Conservation (phyloP, 2,329 filamentous ascomycete species). For the Cladosporium cucumerinum region DNA sequence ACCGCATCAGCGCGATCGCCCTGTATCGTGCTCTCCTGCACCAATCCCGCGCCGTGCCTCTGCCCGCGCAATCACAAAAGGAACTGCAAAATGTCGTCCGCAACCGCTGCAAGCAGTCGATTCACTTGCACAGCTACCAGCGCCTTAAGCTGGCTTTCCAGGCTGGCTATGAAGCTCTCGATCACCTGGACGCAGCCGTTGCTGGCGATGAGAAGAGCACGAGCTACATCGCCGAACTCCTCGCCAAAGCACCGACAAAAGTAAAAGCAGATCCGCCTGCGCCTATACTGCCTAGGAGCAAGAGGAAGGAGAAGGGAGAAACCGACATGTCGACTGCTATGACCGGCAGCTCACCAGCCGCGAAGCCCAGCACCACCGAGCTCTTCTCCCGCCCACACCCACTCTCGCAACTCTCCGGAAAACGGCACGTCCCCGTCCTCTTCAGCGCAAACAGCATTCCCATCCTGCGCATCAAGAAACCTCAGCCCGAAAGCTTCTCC, state of each 20-base stretch:
- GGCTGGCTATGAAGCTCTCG: slow-evolving; percentile 61
- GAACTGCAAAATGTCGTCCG: slow-evolving; percentile 58
- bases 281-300: slow-evolving; percentile 15
- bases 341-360: not conserved
- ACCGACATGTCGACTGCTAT: not conserved
- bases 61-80: slow-evolving; percentile 28
- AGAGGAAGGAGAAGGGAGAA: slow-evolving; percentile 3
- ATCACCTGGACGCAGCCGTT: slow-evolving; percentile 43
- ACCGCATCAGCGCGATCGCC: slow-evolving; percentile 60
- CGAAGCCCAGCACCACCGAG: not conserved
- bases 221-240: slow-evolving; percentile 27
- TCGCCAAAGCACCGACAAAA: slow-evolving; percentile 25
- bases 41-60: slow-evolving; percentile 41
- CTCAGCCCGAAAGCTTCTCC: slow-evolving; percentile 60
- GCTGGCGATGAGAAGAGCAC: slow-evolving; percentile 32
- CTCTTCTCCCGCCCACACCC: slow-evolving; percentile 30
- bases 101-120: slow-evolving; percentile 61
- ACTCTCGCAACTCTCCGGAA: slow-evolving; percentile 43
- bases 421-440: slow-evolving; percentile 58
- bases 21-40: slow-evolving; percentile 69
- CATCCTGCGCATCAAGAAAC: slow-evolving; percentile 65
- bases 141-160: slow-evolving; percentile 61
- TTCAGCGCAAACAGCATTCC: slow-evolving; percentile 54
- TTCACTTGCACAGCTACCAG: slow-evolving; percentile 55
- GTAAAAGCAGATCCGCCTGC: slow-evolving; percentile 22